phyloP scores from a whole-genome alignment of 2,329 filamentous ascomycete genomes.

The Penicillium sp. region DNA sequence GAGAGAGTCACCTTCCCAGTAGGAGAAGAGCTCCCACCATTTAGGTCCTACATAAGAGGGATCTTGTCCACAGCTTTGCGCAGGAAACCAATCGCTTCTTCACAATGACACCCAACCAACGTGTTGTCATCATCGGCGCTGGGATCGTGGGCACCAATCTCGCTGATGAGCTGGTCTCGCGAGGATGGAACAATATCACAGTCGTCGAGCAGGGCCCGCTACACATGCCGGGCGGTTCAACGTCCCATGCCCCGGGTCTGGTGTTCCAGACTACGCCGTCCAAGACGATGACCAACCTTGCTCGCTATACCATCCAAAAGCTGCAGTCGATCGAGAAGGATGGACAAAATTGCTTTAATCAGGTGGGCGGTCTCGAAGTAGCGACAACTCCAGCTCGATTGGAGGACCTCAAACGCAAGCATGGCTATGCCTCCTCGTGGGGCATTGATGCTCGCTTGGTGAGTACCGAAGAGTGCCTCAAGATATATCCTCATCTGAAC shows the following conservation, averaged over 20 bases:
- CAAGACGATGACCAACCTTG: conserved; percentile 52
- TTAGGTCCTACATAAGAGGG: conserved; percentile 10
- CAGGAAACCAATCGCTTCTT: conserved; percentile 4
- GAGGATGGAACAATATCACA: conserved; percentile 61
- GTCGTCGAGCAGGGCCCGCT: conserved; percentile 62
- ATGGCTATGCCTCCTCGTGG: conserved; percentile 59
- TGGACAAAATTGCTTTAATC: conserved; percentile 54
- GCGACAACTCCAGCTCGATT: conserved; percentile 57
- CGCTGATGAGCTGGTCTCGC: conserved; percentile 59
- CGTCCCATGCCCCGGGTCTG: conserved; percentile 61
- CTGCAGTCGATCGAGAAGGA: conserved; percentile 50
- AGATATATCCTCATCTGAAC: conserved; percentile 54
- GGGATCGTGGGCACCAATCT: conserved; percentile 62
- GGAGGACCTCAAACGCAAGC: conserved; percentile 59
- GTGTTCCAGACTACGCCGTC: conserved; percentile 58
- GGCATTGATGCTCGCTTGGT: conserved; percentile 55
- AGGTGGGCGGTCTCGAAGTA: conserved; percentile 59
- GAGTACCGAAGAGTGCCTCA: conserved; percentile 49
- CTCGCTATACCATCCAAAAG: conserved; percentile 60
- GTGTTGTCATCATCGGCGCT: conserved; percentile 59
- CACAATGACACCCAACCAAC: conserved; percentile 36
- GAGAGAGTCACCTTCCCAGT: conserved; percentile 4
- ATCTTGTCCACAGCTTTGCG: conserved; percentile 3
- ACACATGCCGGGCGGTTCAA: conserved; percentile 60
- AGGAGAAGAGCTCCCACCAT: conserved; percentile 3